Evolutionary conservation across 805 yeast genomes (phyloP).

Genomic region (Lipomyces anomalus): DNA sequence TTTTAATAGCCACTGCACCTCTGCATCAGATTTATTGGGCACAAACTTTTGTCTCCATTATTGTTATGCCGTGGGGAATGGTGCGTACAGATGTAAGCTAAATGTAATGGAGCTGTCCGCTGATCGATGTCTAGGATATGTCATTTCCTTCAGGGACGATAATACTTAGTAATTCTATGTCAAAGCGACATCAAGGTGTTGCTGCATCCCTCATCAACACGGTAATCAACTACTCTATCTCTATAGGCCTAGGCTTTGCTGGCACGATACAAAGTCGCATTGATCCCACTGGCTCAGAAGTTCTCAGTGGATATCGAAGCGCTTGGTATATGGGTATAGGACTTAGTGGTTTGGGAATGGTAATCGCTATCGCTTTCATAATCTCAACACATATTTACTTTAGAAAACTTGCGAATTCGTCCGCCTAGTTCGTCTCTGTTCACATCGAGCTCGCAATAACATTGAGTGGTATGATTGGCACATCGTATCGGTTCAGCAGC

Average conservation of each 20-base stretch:
- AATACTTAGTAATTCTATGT: constrained; percentile 11
- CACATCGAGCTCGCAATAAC: no score
- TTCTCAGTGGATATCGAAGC: constrained; percentile 46
- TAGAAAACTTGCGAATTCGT: no score
- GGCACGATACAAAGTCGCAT: constrained; percentile 55
- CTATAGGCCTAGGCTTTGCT: constrained; percentile 65
- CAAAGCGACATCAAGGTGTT: constrained; percentile 76
- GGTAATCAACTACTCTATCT: constrained; percentile 64
- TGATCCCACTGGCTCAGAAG: constrained; percentile 28
- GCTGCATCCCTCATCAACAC: constrained; percentile 72
- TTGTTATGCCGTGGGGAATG: constrained; percentile 66
- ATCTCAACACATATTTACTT: no score
- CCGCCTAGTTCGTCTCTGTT: no score
- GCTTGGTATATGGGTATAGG: constrained; percentile 62
- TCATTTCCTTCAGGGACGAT: constrained; percentile 67
- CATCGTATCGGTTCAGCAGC: no score
- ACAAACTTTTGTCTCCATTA: constrained; percentile 49
- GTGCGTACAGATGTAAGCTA: no score
- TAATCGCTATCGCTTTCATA: constrained; percentile 27
- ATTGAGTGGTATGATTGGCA: no score
- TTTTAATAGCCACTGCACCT: constrained; percentile 53
- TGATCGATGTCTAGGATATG: no score
- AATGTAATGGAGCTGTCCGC: no score
- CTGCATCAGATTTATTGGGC: constrained; percentile 55
- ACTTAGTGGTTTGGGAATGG: constrained; percentile 46